Conservation (phyloP, 805 yeast genomes). For the Candida schatavii region DNA sequence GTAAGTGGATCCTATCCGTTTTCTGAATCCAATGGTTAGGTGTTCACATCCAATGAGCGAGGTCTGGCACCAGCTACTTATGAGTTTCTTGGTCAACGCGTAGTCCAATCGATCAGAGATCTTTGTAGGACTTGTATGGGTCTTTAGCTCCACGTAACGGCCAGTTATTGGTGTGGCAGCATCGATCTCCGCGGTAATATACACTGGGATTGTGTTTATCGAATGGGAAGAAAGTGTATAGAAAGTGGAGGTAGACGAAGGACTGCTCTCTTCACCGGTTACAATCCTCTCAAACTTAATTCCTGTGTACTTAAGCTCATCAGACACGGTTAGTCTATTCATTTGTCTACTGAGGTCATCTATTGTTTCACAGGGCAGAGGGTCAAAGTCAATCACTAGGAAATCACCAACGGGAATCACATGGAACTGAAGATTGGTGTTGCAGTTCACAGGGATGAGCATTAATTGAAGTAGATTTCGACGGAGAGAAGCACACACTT, state of each 20-base stretch:
- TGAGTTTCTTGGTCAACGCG: conserved; percentile 8
- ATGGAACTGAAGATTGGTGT: conserved; percentile 13
- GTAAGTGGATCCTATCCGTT: conserved; percentile 4
- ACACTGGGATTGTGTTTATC: conserved; percentile 9
- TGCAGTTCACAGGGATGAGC: conserved; percentile 17
- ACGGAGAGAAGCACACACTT: conserved; percentile 12
- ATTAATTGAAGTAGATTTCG: conserved; percentile 17
- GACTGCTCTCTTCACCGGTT: conserved; percentile 8
- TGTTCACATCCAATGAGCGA: conserved; percentile 15
- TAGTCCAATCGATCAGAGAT: background rate
- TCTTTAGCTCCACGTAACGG: conserved; percentile 22
- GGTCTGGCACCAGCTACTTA: conserved; percentile 18
- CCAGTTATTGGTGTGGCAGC: conserved; percentile 7
- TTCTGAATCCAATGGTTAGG: conserved; percentile 17
- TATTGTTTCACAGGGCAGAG: conserved; percentile 10
- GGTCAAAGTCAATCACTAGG: conserved; percentile 18
- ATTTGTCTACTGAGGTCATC: background rate
- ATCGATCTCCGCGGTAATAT: conserved; percentile 25
- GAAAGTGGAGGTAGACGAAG: conserved; percentile 3
- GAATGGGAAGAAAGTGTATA: conserved; percentile 16
- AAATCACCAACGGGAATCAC: conserved; percentile 17
- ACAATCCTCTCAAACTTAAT: conserved; percentile 20
- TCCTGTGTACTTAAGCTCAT: conserved; percentile 15
- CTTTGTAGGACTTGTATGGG: conserved; percentile 12
- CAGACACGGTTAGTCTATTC: background rate